Evolutionary conservation across 306 rosid species (phyloP), one percentile per base, ranked within the genome.

Genomic region (Phaseolus lunatus): DNA sequence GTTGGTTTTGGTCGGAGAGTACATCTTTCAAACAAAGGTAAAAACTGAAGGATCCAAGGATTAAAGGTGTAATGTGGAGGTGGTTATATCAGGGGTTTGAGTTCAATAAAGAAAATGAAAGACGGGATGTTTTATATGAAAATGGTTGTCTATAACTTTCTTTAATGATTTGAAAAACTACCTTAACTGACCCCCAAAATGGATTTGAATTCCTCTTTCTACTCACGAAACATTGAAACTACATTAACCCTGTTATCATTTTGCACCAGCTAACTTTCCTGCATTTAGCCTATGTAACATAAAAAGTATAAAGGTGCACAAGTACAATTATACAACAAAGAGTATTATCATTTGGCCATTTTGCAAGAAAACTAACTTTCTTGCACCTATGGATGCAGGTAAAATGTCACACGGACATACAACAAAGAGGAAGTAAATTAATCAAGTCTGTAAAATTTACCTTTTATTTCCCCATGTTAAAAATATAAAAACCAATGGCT

Each of bases 281-380:
- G 72, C 67, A 48, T 64, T 68, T 33, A 90, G 95, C 61, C 89
- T 91, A n/a, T 75, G 86, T 54, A 64, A 73, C 95, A 91, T 87
- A 14, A 14, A 66, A 48, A 87, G 80, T 50, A 78, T 59, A 57
- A 23, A 39, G 23, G 15, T 26, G 15, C 26, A 44, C 57, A 64
- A 7, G 53, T 43, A 45, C 29, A n/a, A n/a, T n/a, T n/a, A 35
- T 22, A 33, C 54, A 48, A 7, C 12, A 57, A 20, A n/a, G 9
- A 31, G n/a, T n/a, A n/a, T n/a, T n/a, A n/a, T n/a, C n/a, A n/a
- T n/a, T n/a, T n/a, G n/a, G n/a, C n/a, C n/a, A n/a, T n/a, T n/a
- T n/a, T n/a, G n/a, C n/a, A n/a, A n/a, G n/a, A n/a, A n/a, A n/a
- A n/a, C n/a, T n/a, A n/a, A n/a, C n/a, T 50, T n/a, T 59, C 73